These are phyloP conservation scores for Smittium mucronatum DNA, from an alignment of 371 early-diverging fungal genomes.

Conservation along the genomic window DNA sequence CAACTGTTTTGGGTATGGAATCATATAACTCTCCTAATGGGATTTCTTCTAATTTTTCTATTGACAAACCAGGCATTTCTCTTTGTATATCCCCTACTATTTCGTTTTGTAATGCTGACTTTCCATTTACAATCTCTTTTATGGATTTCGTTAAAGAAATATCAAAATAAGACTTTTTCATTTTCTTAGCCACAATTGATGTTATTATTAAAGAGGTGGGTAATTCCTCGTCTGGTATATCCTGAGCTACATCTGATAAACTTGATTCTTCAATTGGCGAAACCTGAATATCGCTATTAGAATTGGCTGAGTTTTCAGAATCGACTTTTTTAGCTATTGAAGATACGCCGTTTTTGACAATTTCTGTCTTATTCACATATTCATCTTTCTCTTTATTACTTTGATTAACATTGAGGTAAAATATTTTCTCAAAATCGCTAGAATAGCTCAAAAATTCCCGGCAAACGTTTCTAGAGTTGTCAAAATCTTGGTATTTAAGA, in stretches of 20 bases:
- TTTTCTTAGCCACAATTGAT: slow-evolving; percentile 73
- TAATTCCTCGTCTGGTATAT: slow-evolving; percentile 47
- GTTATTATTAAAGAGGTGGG: slow-evolving; percentile 61
- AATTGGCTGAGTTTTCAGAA: no score
- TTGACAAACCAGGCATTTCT: slow-evolving; percentile 72
- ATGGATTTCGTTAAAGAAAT: slow-evolving; percentile 66
- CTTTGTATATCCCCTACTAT: slow-evolving; percentile 88
- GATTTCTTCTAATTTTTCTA: slow-evolving; percentile 82
- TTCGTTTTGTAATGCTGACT: slow-evolving; percentile 87
- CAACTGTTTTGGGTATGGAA: slow-evolving; percentile 46
- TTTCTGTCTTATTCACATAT: slow-evolving; percentile 37
- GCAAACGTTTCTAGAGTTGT: slow-evolving; percentile 70
- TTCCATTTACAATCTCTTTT: slow-evolving; percentile 86
- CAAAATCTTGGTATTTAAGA: slow-evolving; percentile 82
- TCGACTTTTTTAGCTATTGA: no score
- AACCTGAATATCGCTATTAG: no score
- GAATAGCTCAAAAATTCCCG: slow-evolving; percentile 66
- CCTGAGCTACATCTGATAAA: slow-evolving; percentile 54
- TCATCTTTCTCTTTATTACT: slow-evolving; percentile 36
- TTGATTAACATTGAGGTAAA: slow-evolving; percentile 45
- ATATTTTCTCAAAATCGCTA: slow-evolving; percentile 74
- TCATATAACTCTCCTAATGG: slow-evolving; percentile 68
- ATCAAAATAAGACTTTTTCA: slow-evolving; percentile 73
- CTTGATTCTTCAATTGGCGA: not conserved
- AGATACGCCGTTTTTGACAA: no score